These are phyloP conservation scores for Aspergillus udagawae DNA, from an alignment of 2,329 filamentous ascomycete genomes.

Conservation along the genomic window DNA sequence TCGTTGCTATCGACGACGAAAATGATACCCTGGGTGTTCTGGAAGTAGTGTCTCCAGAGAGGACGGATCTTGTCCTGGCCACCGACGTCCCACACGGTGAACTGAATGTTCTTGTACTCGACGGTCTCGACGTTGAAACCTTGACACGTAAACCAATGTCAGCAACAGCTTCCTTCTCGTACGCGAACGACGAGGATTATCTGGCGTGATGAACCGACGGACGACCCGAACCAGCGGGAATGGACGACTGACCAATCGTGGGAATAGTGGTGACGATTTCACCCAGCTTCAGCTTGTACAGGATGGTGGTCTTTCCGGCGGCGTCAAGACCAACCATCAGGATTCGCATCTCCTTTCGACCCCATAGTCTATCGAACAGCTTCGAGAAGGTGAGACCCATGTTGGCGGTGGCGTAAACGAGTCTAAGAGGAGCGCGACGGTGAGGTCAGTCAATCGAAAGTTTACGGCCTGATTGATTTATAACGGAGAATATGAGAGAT, in stretches of 20 bases:
- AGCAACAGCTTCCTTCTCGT: conserved; percentile 4
- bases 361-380: conserved; percentile 93
- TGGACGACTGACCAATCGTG: conserved; percentile 73
- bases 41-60: conserved; percentile 99
- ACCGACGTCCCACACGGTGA: conserved; percentile 99
- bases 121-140: conserved; percentile 99
- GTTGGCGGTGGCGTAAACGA: conserved; percentile 46
- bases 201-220: conserved; percentile 4
- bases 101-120: conserved; percentile 99
- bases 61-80: conserved; percentile 99
- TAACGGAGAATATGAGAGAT: neutral
- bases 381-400: conserved; percentile 99
- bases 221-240: conserved; percentile 2
- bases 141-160: conserved; percentile 33
- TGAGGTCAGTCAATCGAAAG: conserved; percentile 14
- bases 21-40: conserved; percentile 99
- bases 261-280: conserved; percentile 98
- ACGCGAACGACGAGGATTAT: neutral
- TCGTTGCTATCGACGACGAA: conserved; percentile 99
- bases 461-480: neutral
- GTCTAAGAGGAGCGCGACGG: conserved; percentile 16
- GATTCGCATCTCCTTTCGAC: conserved; percentile 99
- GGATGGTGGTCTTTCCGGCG: conserved; percentile 99
- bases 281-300: conserved; percentile 99
- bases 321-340: conserved; percentile 99